phyloP scores from a whole-genome alignment of 352 stramenopile species.

The Phytophthora podocarpi region DNA sequence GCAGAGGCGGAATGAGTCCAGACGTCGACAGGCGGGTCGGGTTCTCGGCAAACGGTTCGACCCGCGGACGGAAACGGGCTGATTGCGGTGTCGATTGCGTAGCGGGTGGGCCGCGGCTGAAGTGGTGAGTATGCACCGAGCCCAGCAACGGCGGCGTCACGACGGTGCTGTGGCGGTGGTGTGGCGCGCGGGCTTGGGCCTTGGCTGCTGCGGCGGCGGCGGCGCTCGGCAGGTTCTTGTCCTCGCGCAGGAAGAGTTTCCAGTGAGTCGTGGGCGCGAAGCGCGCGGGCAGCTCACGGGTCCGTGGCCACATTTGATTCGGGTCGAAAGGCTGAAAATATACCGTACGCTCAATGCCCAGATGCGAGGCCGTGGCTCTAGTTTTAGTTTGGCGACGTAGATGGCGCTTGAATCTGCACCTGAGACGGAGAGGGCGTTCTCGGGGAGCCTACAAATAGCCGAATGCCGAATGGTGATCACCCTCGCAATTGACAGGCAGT shows the following conservation, averaged over 20 bases:
- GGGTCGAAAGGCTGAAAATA: constrained; percentile 29
- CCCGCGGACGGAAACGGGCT: constrained; percentile 15
- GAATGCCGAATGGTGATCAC: constrained; percentile 1
- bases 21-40: not conserved
- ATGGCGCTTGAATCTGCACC: constrained; percentile 9
- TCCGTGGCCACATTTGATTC: constrained; percentile 35
- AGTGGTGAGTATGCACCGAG: constrained; percentile 26
- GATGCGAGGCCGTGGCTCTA: not conserved
- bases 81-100: constrained; percentile 8
- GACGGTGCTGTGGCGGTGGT: constrained; percentile 40
- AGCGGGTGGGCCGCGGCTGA: constrained; percentile 2
- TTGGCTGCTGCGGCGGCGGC: constrained; percentile 11
- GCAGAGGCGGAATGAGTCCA: constrained; percentile 22
- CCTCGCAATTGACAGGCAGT: constrained; percentile 6
- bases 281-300: constrained; percentile 37
- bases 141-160: constrained; percentile 13
- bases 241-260: constrained; percentile 34
- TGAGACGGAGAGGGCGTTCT: constrained; percentile 8
- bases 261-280: constrained; percentile 33
- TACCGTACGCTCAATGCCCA: not conserved
- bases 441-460: constrained; percentile 28
- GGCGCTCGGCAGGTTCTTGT: constrained; percentile 23
- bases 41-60: constrained; percentile 9
- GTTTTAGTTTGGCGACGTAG: constrained; percentile 3
- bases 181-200: constrained; percentile 14